Evolutionary conservation across 176 grass and related monocot species (phyloP), one percentile per base, ranked within the genome.

Genomic region (Triticum monococcum): DNA sequence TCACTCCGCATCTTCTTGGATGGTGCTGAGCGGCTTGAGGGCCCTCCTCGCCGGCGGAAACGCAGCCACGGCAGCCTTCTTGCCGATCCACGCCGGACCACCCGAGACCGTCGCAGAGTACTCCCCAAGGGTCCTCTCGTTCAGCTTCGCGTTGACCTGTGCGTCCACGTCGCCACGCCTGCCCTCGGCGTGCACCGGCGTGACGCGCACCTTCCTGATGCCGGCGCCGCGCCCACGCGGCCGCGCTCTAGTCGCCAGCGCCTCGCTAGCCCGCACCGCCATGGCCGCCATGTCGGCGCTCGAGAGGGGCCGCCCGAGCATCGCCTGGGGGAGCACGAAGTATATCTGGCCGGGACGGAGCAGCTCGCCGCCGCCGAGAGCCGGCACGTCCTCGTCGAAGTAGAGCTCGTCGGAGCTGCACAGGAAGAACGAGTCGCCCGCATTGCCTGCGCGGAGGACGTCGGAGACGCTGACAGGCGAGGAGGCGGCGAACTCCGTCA

Each of bases 401-500:
- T 89, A 94, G 65, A 97, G 94, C 64, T 48, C 82, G 83, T 97
- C 94, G 59, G 94, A 80, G 54, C 40, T 88, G 91, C 94, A 96
- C 72, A 90, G 2, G 72, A 95, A 84, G 62, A 85, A 89, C 1
- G 64, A 11, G 32, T 11, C 65, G 37, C 10, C 66, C 9, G 85
- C 74, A 22, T 41, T 60, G 24, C 17, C 46, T 14, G 46, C 33
- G 62, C 43, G 65, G 43, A 90, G 86, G 20, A 36, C 63, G 60
- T 93, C 86, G 32, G 32, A 33, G 32, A 33, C 32, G 32, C 32
- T 33, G 28, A 30, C 28, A 30, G 28, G 28, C 28, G 57, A 22
- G 4, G 52, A 8, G 36, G 63, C 12, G 10, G 77, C 1, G 25
- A 92, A 86, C 66, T 96, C 89, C 25, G 17, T 50, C 10, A 96